Base-by-base conservation (phyloP, 108 stramenopile genomes). In the Parietichytrium sp. region DNA sequence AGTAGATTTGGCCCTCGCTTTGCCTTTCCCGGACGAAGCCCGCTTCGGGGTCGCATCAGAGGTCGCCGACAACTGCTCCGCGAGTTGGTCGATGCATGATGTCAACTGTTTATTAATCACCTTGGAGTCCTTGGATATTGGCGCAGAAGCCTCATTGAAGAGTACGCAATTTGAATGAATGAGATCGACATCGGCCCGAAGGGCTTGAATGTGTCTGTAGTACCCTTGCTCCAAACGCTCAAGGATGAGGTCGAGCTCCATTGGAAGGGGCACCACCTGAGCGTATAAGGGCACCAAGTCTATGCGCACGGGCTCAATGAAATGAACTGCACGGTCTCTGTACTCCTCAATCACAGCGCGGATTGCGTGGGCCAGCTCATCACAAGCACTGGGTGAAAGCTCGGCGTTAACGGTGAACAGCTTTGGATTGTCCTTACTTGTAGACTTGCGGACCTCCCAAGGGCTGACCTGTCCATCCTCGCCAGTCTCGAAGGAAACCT, bases 401-500 rank as follows among this genome's bases (percentile, higher is more conserved):
- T 72, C 61, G 15, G 45, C 20, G 6, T 45, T n/a, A 25, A 72
- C 36, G 33, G 18, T 42, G 15, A 45, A 42, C 6, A 72, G 38
- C 38, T 42, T 33, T 6, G 33, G 6, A n/a, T n/a, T n/a, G n/a
- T n/a, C n/a, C n/a, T n/a, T n/a, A n/a, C n/a, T n/a, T n/a, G n/a
- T n/a, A 10, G 33, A 36, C 33, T 72, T 72, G 42, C 61, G 61
- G 6, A 72, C 38, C 2, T 72, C 61, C 61, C 61, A 72, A n/a
- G 20, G 38, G 45, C 38, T 45, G 23, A 45, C 38, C 33, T 72
- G 42, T 13, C 12, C 20, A 15, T 72, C 61, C 38, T 36, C 61
- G 61, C 20, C 49, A 50, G 49, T 50, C 49, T 50, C 20, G 38
- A 33, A 72, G 33, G 38, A 42, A 33, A 72, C 61, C 23, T 2